Evolutionary conservation across 208 protist genomes (phyloP), one percentile per base, ranked within the genome.

Genomic region (Trypanosoma cruzi): DNA sequence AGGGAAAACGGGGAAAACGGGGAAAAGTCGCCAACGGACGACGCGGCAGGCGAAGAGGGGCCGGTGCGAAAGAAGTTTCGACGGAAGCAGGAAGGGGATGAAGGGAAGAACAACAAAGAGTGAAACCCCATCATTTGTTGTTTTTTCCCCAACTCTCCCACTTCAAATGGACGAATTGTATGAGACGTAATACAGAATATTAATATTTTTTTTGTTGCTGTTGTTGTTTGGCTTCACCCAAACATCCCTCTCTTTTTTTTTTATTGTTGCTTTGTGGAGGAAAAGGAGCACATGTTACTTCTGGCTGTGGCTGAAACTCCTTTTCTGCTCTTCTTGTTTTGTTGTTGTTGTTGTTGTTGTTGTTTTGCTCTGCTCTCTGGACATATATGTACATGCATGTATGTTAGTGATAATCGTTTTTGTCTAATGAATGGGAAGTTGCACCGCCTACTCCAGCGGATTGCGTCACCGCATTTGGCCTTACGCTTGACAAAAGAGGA

Each of bases 401-500:
- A 7, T 14, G 10, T 44, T 14, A 52, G 48, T n/a, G 48, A 52
- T 57, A 36, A 14, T 57, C 14, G 1, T 36, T 57, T 57, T 31
- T 57, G 1, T 18, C 26, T 34, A 50, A 73, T 79, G 67, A 73
- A 63, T 71, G 55, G 24, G 14, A 68, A 55, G 48, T 67, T 84
- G 28, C 42, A 24, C 18, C 22, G 52, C 58, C 66, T 87, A 42
- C 20, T 87, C 8, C 18, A 48, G 42, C 69, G 78, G 8, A 54
- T 84, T 24, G 42, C 46, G 49, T 69, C 68, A 11, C 82, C 82
- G 4, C n/a, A 66, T 28, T 63, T 87, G 22, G 77, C 75, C 20
- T 63, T 60, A 5, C 67, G 71, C 20, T 48, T 81, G 18, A 62
- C 75, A 31, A 83, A 82, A 56, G 77, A 87, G 49, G 75, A 93